Evolutionary conservation across 2,329 filamentous ascomycete species (phyloP).

Genomic region (Verticillium klebahnii): DNA sequence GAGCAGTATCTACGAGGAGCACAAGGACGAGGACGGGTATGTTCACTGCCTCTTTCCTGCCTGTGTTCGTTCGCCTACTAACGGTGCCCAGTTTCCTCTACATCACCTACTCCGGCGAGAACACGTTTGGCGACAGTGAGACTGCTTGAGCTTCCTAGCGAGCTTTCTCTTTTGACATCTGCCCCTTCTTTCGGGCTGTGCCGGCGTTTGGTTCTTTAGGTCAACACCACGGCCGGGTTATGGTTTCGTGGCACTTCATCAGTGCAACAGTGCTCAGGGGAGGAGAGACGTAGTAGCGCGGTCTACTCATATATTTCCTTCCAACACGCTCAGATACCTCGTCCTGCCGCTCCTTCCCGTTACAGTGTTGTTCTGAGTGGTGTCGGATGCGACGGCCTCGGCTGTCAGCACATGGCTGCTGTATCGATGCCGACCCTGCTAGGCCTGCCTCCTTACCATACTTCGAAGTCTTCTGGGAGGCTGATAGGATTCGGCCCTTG

Average conservation of each 20-base stretch:
- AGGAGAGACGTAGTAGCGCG: background rate
- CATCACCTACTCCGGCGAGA: constrained; percentile 99
- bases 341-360: background rate
- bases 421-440: too few species aligned
- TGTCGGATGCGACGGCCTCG: background rate
- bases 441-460: too few species aligned
- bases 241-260: background rate
- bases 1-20: constrained; percentile 99
- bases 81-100: constrained; percentile 71
- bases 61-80: background rate
- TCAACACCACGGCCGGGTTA: background rate
- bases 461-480: too few species aligned
- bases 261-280: background rate
- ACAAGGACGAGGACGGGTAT: constrained; percentile 79
- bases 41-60: constrained; percentile 16
- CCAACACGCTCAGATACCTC: background rate
- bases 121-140: constrained; percentile 75
- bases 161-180: background rate
- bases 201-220: background rate
- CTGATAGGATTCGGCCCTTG: too few species aligned
- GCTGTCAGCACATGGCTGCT: too few species aligned
- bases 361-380: background rate
- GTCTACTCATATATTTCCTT: background rate
- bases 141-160: constrained; percentile 23
- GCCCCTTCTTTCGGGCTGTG: background rate